A percentile compares a stretch with the other conserved stretches of the same genome.
phyloP scores from a whole-genome alignment of 2,329 filamentous ascomycete genomes.

The Chrysoporthe austroafricana region DNA sequence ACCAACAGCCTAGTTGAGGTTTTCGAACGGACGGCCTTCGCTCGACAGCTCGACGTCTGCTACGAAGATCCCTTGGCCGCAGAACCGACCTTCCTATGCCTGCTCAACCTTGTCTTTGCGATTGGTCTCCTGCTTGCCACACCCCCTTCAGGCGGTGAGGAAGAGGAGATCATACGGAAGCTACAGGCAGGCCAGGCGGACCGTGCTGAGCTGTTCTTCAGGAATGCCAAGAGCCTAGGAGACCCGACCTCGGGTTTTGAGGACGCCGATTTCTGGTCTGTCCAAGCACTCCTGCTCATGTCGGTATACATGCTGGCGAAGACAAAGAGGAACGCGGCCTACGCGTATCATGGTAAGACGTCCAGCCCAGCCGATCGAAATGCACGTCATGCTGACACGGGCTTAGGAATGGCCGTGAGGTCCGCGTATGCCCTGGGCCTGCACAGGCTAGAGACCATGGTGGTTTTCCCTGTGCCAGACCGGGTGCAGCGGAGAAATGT shows the following conservation, averaged over 20 bases:
- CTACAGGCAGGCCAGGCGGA: slow-evolving; percentile 52
- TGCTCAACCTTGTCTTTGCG: slow-evolving; percentile 65
- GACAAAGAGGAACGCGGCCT: slow-evolving; percentile 66
- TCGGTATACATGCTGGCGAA: slow-evolving; percentile 65
- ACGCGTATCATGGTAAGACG: slow-evolving; percentile 60
- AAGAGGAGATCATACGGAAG: slow-evolving; percentile 55
- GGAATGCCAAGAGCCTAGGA: slow-evolving; percentile 58
- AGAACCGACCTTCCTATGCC: slow-evolving; percentile 57
- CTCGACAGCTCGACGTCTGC: slow-evolving; percentile 53
- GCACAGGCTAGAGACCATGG: slow-evolving; percentile 62
- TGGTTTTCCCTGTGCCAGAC: slow-evolving; percentile 53
- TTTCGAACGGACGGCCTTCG: slow-evolving; percentile 57
- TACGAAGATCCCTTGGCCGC: slow-evolving; percentile 57
- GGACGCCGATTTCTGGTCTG: slow-evolving; percentile 66
- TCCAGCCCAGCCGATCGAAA: neutral
- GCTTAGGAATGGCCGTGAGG: slow-evolving; percentile 63
- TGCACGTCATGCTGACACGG: slow-evolving; percentile 1
- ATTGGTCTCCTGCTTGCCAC: slow-evolving; percentile 64
- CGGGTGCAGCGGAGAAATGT: slow-evolving; percentile 57
- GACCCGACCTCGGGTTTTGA: slow-evolving; percentile 56
- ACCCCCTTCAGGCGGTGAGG: slow-evolving; percentile 51
- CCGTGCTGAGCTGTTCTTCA: slow-evolving; percentile 65
- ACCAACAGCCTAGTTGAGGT: slow-evolving; percentile 65
- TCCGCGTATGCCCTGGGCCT: slow-evolving; percentile 66
- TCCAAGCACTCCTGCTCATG: slow-evolving; percentile 67